phyloP scores from a whole-genome alignment of 306 rosid genomes.

The Dryas drummondii region DNA sequence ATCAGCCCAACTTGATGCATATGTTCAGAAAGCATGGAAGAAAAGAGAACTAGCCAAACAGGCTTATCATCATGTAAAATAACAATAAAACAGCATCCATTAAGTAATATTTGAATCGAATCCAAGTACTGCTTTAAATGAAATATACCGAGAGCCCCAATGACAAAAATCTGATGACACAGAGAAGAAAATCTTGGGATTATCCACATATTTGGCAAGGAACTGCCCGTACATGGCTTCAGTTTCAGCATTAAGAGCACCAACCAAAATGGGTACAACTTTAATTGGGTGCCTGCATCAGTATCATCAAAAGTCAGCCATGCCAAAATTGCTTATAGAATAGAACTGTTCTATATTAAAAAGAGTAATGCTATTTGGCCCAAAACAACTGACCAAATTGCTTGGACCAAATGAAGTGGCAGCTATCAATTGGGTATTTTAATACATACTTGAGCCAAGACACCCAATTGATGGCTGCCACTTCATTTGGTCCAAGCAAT shows the following conservation, averaged over 20 bases:
- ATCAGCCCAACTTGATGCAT: constrained; percentile 17
- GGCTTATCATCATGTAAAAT: constrained; percentile 1
- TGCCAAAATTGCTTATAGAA: constrained; percentile 14
- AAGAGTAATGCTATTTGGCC: background rate
- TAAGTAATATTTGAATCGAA: background rate
- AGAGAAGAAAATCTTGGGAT: constrained; percentile 76
- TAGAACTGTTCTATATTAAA: background rate
- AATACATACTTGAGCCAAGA: too few species aligned
- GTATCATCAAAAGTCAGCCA: constrained; percentile 26
- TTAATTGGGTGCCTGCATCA: constrained; percentile 68
- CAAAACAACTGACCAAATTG: too few species aligned
- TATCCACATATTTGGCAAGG: constrained; percentile 81
- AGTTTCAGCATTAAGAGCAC: constrained; percentile 67
- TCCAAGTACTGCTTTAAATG: background rate
- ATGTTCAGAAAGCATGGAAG: constrained; percentile 6
- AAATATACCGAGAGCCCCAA: constrained; percentile 89
- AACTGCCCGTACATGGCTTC: constrained; percentile 82
- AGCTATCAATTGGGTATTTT: too few species aligned
- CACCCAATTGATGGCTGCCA: too few species aligned
- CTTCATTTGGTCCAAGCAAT: too few species aligned
- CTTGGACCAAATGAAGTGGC: too few species aligned
- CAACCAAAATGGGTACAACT: constrained; percentile 91
- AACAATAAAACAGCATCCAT: background rate
- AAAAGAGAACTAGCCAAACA: constrained; percentile 2
- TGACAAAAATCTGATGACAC: constrained; percentile 96